A percentile compares a stretch with the other conserved stretches of the same genome.
Evolutionary conservation across 495 filamentous ascomycete species (phyloP).

Genomic region (Neurospora sublineolata): DNA sequence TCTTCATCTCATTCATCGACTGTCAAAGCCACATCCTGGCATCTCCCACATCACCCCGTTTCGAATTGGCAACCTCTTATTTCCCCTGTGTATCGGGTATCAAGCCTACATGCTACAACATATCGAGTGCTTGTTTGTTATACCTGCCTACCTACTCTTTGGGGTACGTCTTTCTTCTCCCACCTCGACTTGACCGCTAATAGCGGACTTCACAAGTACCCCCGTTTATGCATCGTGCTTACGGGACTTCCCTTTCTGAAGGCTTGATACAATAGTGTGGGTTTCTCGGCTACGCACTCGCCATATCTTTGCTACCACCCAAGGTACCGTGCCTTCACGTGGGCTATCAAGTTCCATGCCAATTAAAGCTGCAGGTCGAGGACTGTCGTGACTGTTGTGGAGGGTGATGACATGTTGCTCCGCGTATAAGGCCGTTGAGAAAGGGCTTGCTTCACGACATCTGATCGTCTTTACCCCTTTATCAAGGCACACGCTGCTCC

Average conservation of each 20-base stretch:
- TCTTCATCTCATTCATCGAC: constrained; percentile 9
- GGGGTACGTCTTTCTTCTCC: neutral
- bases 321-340: neutral
- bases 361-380: neutral
- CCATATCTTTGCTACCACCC: neutral
- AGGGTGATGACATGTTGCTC: neutral
- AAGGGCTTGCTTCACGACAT: neutral
- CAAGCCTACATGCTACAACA: neutral
- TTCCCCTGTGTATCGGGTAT: neutral
- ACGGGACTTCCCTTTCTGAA: neutral
- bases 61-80: neutral
- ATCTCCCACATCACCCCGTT: neutral
- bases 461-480: neutral
- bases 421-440: neutral
- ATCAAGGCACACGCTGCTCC: neutral
- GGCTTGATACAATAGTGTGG: neutral
- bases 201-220: neutral
- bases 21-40: neutral
- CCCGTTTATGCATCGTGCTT: neutral
- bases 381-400: neutral
- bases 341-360: neutral
- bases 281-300: neutral
- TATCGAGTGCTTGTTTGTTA: neutral
- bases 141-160: neutral
- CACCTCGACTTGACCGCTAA: neutral